phyloP scores from a whole-genome alignment of 208 protist genomes.

The Leishmania tarentolae region DNA sequence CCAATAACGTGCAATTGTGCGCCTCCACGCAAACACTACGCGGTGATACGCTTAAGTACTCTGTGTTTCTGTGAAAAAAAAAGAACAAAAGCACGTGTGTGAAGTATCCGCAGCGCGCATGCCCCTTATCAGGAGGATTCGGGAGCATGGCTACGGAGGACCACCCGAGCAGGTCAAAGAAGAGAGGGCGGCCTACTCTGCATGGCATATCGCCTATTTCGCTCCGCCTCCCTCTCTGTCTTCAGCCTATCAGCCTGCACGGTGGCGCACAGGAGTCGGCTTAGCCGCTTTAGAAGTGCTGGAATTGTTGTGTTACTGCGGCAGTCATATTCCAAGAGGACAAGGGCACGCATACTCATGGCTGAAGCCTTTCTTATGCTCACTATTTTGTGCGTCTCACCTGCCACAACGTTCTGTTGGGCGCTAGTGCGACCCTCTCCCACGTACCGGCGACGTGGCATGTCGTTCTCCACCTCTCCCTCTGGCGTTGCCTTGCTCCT shows the following conservation, averaged over 20 bases:
- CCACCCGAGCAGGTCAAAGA: background rate
- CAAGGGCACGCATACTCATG: too few relatives aligned
- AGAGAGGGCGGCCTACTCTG: background rate
- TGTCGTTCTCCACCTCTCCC: background rate
- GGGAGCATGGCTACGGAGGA: background rate
- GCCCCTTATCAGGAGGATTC: background rate
- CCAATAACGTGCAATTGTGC: background rate
- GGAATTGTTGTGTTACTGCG: background rate
- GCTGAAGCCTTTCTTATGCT: background rate
- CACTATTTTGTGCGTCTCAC: background rate
- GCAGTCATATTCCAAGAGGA: background rate
- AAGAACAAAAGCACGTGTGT: background rate
- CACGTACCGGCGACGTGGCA: background rate
- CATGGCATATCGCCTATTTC: background rate
- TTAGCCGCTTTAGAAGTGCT: background rate
- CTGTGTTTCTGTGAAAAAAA: conserved; percentile 4
- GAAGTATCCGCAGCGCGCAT: background rate
- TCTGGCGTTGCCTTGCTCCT: background rate
- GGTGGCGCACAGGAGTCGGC: background rate
- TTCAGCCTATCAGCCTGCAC: background rate
- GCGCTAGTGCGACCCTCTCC: background rate
- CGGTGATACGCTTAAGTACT: background rate
- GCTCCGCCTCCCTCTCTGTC: background rate
- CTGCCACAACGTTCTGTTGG: background rate
- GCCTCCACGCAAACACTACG: background rate